Conservation (phyloP, 2,329 filamentous ascomycete genomes). For the Bipolaris gigantea region DNA sequence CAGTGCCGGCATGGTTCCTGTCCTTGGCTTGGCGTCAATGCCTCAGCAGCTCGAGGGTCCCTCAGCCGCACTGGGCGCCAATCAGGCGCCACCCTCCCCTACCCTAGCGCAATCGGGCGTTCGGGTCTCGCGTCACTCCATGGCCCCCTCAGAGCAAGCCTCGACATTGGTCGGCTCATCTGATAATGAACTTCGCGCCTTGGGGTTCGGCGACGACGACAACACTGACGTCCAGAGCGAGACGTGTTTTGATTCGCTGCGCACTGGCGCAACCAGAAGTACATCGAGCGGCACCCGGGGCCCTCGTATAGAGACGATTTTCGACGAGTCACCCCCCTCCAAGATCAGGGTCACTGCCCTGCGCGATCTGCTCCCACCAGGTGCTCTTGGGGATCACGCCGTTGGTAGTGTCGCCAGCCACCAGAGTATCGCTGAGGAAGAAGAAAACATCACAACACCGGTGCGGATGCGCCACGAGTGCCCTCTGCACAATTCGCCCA, state of each 20-base stretch:
- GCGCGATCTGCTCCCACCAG: conserved; percentile 53
- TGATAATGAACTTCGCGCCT: conserved; percentile 66
- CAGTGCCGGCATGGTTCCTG: conserved; percentile 22
- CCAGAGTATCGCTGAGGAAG: conserved; percentile 54
- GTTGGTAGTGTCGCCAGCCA: conserved; percentile 39
- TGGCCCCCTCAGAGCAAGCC: conserved; percentile 60
- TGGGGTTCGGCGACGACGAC: conserved; percentile 71
- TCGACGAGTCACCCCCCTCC: conserved; percentile 70
- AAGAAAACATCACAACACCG: conserved; percentile 54
- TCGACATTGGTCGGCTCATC: conserved; percentile 68
- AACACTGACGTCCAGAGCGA: conserved; percentile 80
- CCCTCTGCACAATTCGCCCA: conserved; percentile 43
- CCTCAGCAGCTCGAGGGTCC: conserved; percentile 37
- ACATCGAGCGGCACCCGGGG: conserved; percentile 65
- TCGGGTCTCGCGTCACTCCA: conserved; percentile 56
- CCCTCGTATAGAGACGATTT: conserved; percentile 74
- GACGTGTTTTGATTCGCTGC: conserved; percentile 74
- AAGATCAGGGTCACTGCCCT: conserved; percentile 51
- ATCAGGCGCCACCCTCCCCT: conserved; percentile 41
- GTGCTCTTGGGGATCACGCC: conserved; percentile 47
- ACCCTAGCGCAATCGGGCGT: conserved; percentile 42
- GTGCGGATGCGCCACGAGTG: conserved; percentile 47
- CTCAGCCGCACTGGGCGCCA: conserved; percentile 33
- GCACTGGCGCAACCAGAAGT: conserved; percentile 69
- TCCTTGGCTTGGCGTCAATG: conserved; percentile 34